Conservation (phyloP, 1,139 yeast genomes). For the Protomyces lactucae-debilis region DNA sequence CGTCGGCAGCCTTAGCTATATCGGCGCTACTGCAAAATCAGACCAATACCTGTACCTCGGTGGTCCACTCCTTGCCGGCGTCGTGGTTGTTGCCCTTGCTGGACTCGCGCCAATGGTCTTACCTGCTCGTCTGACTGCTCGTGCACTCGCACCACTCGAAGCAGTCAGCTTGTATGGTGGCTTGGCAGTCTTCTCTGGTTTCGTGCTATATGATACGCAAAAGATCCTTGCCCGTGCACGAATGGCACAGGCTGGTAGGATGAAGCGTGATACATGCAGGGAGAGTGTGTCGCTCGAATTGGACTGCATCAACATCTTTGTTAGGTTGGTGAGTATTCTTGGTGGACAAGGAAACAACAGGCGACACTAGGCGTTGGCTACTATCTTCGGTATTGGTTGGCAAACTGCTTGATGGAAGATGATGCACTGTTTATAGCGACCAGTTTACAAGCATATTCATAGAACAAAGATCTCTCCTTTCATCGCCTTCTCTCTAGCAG, state of each 20-base stretch:
- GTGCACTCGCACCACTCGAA: constrained; percentile 23
- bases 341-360: constrained; percentile 11
- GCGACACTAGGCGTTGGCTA: neutral
- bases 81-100: constrained; percentile 22
- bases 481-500: neutral
- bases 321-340: constrained; percentile 21
- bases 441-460: no score
- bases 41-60: constrained; percentile 26
- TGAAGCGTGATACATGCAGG: constrained; percentile 18
- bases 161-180: constrained; percentile 24
- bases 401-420: no score
- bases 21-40: constrained; percentile 25
- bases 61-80: constrained; percentile 25
- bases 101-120: constrained; percentile 28
- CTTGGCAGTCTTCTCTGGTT: constrained; percentile 23
- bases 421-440: no score
- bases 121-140: constrained; percentile 14
- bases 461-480: neutral
- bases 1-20: constrained; percentile 22
- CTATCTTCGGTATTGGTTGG: no score
- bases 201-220: constrained; percentile 23
- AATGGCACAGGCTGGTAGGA: constrained; percentile 23
- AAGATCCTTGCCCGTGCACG: constrained; percentile 14
- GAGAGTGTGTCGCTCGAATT: constrained; percentile 22
- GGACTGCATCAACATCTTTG: constrained; percentile 27